Conservation (phyloP, 345 rosid species). For the Salix exigua region DNA sequence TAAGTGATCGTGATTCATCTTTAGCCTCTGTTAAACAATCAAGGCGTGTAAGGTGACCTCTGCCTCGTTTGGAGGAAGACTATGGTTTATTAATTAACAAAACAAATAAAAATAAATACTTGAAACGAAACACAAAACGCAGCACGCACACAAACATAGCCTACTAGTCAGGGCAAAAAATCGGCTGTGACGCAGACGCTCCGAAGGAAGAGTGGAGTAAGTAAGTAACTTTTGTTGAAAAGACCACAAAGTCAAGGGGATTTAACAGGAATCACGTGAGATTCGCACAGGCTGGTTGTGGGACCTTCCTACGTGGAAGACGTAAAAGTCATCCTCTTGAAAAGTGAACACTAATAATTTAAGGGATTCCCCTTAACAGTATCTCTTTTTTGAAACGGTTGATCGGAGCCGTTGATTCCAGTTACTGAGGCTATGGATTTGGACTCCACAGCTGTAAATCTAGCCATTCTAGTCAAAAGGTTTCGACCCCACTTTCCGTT, state of each 20-base stretch:
- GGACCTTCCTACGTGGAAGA: constrained; percentile 43
- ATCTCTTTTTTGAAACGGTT: background rate
- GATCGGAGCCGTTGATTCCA: constrained; percentile 38
- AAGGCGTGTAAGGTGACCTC: too few relatives aligned
- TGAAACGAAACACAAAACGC: too few relatives aligned
- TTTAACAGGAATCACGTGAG: constrained; percentile 54
- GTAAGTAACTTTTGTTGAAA: background rate
- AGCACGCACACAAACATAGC: too few relatives aligned
- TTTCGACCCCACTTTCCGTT: constrained; percentile 30
- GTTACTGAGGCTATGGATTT: constrained; percentile 25
- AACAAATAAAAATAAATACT: too few relatives aligned
- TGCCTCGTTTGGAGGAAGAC: too few relatives aligned
- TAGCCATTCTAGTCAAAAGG: constrained; percentile 32
- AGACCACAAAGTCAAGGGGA: constrained; percentile 31
- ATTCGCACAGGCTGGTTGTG: constrained; percentile 59
- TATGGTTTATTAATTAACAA: too few relatives aligned
- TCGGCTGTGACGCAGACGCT: constrained; percentile 20
- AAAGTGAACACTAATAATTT: constrained; percentile 12
- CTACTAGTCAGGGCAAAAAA: background rate
- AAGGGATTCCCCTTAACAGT: background rate
- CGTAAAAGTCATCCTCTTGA: constrained; percentile 30
- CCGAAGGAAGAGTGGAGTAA: constrained; percentile 6
- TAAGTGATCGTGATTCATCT: too few relatives aligned
- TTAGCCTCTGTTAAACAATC: too few relatives aligned
- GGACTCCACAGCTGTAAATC: constrained; percentile 42